A percentile compares a stretch with the other conserved stretches of the same genome.
Evolutionary conservation across 2,329 filamentous ascomycete genomes (phyloP).

Genomic region (Colletotrichum sp.): DNA sequence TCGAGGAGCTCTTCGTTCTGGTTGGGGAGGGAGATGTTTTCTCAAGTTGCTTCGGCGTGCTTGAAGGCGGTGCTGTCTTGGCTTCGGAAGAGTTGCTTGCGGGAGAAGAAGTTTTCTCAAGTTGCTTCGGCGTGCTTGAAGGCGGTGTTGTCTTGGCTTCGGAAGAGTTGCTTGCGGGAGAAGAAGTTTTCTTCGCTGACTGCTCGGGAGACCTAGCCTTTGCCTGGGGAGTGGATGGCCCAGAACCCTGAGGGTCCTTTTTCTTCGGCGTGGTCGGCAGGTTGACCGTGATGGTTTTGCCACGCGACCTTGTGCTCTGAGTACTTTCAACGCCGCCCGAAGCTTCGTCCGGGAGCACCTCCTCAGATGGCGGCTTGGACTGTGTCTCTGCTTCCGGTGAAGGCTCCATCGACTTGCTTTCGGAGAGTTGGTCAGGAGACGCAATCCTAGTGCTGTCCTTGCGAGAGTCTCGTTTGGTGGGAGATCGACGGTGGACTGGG

Average conservation of each 20-base stretch:
- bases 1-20: background rate
- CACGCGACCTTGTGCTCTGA: background rate
- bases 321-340: background rate
- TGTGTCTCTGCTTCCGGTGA: constrained; percentile 19
- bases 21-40: background rate
- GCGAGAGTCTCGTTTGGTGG: background rate
- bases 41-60: background rate
- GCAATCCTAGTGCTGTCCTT: background rate
- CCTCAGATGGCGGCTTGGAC: constrained; percentile 34
- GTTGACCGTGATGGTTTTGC: background rate
- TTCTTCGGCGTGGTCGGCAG: constrained; percentile 4
- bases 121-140: background rate
- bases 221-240: background rate
- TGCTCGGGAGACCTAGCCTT: background rate
- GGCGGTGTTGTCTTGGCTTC: background rate
- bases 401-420: background rate
- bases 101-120: background rate
- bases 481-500: constrained; percentile 9
- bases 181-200: background rate
- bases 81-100: background rate
- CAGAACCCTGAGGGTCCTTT: background rate
- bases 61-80: background rate
- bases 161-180: background rate
- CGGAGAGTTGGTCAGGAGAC: background rate
- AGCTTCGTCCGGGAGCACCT: constrained; percentile 23